Percentiles rank a stretch among this genome's conserved stretches.
Conservation (phyloP, 176 grass and related monocot genomes). For the Musa acuminata region DNA sequence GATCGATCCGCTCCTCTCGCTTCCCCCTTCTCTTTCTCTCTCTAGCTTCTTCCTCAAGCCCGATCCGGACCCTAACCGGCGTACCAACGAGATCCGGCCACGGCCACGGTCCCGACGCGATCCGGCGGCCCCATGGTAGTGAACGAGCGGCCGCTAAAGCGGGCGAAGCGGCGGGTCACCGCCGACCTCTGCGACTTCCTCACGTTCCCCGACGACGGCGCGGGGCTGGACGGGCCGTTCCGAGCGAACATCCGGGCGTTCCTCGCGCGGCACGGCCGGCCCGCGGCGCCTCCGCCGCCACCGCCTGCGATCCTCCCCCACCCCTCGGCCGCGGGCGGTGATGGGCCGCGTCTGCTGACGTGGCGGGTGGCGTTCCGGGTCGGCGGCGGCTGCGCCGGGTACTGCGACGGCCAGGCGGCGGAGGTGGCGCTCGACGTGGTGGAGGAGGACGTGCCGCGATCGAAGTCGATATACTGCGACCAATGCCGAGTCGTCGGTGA, state of each 20-base stretch:
- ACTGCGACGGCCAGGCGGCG: constrained; percentile 21
- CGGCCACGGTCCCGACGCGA: constrained; percentile 21
- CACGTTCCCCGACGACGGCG: constrained; percentile 30
- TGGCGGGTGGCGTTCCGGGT: constrained; percentile 62
- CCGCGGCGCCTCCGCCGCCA: constrained; percentile 51
- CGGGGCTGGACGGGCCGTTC: constrained; percentile 54
- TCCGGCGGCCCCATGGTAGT: constrained; percentile 64
- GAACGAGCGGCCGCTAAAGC: constrained; percentile 84
- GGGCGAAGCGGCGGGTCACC: constrained; percentile 53
- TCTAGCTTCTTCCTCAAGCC: background rate
- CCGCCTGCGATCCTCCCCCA: constrained; percentile 49
- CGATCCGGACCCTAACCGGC: constrained; percentile 19
- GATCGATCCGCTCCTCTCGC: background rate
- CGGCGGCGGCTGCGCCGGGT: constrained; percentile 15
- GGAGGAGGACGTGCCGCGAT: constrained; percentile 86
- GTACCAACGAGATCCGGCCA: constrained; percentile 32
- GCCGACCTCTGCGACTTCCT: constrained; percentile 27
- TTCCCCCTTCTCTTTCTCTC: background rate
- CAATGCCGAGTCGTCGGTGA: constrained; percentile 98
- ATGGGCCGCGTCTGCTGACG: constrained; percentile 40
- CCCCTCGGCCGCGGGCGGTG: constrained; percentile 36
- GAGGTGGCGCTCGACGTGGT: constrained; percentile 65
- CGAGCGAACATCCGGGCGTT: constrained; percentile 63
- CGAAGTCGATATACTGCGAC: constrained; percentile 85
- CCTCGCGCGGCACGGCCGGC: constrained; percentile 50